Base-by-base conservation (phyloP, 2,329 filamentous ascomycete species). In the Emericellopsis cladophorae region DNA sequence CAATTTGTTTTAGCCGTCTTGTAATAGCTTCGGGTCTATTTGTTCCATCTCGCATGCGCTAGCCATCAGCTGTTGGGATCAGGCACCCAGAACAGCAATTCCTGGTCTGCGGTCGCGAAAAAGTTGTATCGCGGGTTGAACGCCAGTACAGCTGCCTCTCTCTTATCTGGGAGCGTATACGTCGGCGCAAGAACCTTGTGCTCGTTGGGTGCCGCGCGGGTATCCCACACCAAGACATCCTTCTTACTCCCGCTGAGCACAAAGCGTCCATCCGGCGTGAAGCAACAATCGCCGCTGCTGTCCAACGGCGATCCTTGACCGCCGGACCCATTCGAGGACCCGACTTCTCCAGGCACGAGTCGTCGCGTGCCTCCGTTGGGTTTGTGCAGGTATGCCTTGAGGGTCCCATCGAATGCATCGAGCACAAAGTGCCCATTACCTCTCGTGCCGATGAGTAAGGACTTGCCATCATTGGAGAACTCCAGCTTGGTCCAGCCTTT, bases 381-480 rank as follows among this genome's bases (percentile, higher is more conserved):
- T 59, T 65, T 78, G 55, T 53, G 76, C 42, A 89, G 69, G 56
- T 84, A 88, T 9, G 84, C 81, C 53, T 81, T 85, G 18, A 96
- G 60, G 7, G 70, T 72, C 32, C 90, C 92, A 34, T 86, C 79
- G 56, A 95, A 96, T 1, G 90, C 85, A 56, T 98, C 92, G n/a
- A 98, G 68, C 3, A 98, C 66, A 54, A 92, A 94, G 59, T 98
- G 92, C 0, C 88, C 87, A 40, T 73, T 73, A 7, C 84, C 86
- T 38, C 81, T 85, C 2, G 90, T 96, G 12, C 84, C 85, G 15
- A 98, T 60, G 5, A 98, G 71, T 37, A 98, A 63, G 45, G 77
- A 77, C 54, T 94, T 94, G 15, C 92, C 92, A 53, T 98, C 92
- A 53, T 98, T 98, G 43, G 86, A 92, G 57, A 98, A 96, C 52